Conservation (phyloP, 2,329 filamentous ascomycete genomes). For the Hypoxylon sp. region DNA sequence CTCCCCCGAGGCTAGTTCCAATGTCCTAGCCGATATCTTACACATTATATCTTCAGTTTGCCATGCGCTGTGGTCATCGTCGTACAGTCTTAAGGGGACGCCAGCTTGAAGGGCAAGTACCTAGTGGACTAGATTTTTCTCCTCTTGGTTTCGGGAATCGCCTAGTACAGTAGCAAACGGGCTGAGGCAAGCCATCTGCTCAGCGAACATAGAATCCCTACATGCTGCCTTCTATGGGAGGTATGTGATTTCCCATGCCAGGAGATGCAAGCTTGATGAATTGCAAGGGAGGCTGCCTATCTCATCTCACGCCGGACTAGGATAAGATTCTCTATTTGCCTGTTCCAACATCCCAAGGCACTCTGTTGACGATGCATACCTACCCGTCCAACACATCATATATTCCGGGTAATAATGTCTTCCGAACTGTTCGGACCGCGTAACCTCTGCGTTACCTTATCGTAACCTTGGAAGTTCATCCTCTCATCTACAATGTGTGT, state of each 20-base stretch:
- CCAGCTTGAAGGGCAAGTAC: too few relatives aligned
- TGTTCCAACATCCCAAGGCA: neutral
- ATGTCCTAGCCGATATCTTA: neutral
- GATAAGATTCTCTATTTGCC: neutral
- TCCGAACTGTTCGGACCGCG: neutral
- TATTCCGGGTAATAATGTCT: neutral
- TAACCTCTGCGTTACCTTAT: neutral
- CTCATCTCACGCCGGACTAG: neutral
- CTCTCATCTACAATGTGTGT: too few relatives aligned
- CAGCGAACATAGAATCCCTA: neutral
- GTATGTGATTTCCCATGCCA: neutral
- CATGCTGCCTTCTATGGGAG: neutral
- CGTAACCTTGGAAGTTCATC: neutral
- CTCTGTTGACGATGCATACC: neutral
- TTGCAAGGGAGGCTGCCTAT: neutral
- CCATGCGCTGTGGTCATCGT: neutral
- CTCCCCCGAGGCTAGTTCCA: neutral
- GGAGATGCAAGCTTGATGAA: neutral
- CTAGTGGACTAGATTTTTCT: neutral
- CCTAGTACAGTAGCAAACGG: neutral
- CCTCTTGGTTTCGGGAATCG: neutral
- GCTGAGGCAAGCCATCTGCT: neutral
- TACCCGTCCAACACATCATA: too few relatives aligned
- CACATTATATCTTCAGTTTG: neutral
- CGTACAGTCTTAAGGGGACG: neutral